These are phyloP conservation scores for Pelargonium fulgidum DNA, from an alignment of 441 rosid genomes.

Conservation along the genomic window DNA sequence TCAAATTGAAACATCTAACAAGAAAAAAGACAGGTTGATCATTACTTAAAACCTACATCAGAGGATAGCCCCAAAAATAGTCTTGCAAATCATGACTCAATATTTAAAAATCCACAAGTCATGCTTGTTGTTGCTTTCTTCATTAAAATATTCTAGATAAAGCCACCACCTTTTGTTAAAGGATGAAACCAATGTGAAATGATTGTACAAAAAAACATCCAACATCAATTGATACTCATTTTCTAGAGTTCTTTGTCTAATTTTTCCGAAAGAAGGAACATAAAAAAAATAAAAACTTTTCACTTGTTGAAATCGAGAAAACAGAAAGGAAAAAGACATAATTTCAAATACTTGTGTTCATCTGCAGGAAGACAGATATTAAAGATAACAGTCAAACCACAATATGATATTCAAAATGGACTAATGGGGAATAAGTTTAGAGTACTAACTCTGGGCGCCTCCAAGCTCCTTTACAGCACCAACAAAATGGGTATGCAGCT, in stretches of 20 bases:
- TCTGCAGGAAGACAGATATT: not conserved
- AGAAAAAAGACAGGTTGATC: not conserved
- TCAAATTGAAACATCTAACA: not conserved
- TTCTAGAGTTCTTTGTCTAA: not conserved
- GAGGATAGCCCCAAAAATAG: slow-evolving; percentile 1
- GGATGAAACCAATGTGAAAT: not conserved
- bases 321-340: not conserved
- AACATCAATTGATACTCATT: not conserved
- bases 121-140: not conserved
- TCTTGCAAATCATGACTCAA: not conserved
- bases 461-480: slow-evolving; percentile 26
- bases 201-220: not conserved
- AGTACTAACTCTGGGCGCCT: slow-evolving; percentile 29
- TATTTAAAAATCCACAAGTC: not conserved
- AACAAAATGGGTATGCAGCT: slow-evolving; percentile 26
- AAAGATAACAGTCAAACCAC: not conserved
- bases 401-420: not conserved
- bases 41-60: not conserved
- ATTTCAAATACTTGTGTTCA: not conserved
- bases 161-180: not conserved
- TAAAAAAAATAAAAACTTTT: not conserved
- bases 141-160: not conserved
- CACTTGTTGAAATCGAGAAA: not conserved
- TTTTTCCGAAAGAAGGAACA: not conserved
- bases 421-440: not conserved